These are phyloP conservation scores for Colletotrichum viniferum DNA, from an alignment of 2,329 filamentous ascomycete species.

Conservation along the genomic window DNA sequence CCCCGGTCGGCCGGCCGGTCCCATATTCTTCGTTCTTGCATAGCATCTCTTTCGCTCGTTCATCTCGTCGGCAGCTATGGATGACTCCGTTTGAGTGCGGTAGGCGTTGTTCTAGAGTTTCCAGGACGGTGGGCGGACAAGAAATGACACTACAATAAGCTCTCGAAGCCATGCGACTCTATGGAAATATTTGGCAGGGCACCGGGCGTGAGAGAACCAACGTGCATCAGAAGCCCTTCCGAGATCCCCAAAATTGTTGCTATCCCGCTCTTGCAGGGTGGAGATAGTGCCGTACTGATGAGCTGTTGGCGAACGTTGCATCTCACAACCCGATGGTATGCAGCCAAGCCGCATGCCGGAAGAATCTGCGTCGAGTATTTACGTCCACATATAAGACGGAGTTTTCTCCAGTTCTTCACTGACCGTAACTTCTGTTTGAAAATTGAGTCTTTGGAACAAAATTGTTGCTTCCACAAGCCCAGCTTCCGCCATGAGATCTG, in stretches of 20 bases:
- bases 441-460: accelerated
- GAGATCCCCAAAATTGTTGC: not conserved
- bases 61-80: not conserved
- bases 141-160: not conserved
- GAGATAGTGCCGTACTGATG: accelerated
- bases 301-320: not conserved
- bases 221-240: not conserved
- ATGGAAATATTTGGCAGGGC: not conserved
- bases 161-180: not conserved
- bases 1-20: not conserved
- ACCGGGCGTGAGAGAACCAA: accelerated
- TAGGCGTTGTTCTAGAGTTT: not conserved
- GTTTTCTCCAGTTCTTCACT: not conserved
- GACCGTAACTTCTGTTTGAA: not conserved
- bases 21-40: not conserved
- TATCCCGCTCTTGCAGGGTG: not conserved
- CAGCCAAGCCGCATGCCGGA: not conserved
- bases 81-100: not conserved
- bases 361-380: not conserved
- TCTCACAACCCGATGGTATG: not conserved
- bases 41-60: not conserved
- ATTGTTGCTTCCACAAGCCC: accelerated
- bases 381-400: too few relatives aligned
- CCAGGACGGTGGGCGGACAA: accelerated
- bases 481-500: not conserved